Evolutionary conservation across 2,329 filamentous ascomycete genomes (phyloP).

Genomic region (Zymoseptoria brevis): DNA sequence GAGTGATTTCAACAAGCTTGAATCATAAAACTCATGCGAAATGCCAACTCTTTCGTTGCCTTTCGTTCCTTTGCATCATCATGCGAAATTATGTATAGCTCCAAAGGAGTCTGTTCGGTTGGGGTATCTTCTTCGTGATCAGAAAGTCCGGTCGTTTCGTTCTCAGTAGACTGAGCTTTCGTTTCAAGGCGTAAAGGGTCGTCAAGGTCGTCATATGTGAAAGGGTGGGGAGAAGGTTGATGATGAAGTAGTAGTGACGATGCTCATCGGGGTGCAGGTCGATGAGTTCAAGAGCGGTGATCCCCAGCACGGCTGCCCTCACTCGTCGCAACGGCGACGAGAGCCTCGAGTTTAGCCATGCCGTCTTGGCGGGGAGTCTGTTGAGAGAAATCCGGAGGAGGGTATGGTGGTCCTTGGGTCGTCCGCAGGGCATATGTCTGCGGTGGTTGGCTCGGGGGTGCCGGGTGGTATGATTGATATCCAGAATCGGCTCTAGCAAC

Average conservation of each 20-base stretch:
- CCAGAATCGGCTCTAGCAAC: conserved; percentile 28
- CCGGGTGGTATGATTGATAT: conserved; percentile 24
- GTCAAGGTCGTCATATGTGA: conserved; percentile 1
- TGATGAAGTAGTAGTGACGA: neutral
- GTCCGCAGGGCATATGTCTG: conserved; percentile 29
- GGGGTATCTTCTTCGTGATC: neutral
- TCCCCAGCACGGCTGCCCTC: conserved; percentile 37
- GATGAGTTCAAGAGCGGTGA: conserved; percentile 26
- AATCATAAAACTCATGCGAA: neutral
- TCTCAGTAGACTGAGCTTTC: neutral
- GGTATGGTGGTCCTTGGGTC: conserved; percentile 28
- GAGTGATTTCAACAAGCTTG: neutral
- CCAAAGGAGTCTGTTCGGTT: neutral
- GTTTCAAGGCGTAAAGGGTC: conserved; percentile 2
- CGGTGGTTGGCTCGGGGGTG: conserved; percentile 12
- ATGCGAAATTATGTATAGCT: neutral
- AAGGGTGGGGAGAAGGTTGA: neutral
- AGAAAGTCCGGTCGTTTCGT: neutral
- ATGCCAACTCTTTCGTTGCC: neutral
- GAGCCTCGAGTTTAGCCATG: conserved; percentile 52
- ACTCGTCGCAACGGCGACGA: conserved; percentile 58
- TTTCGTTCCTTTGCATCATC: neutral
- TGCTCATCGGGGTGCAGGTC: neutral
- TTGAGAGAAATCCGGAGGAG: neutral
- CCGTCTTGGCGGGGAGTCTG: conserved; percentile 27